These are phyloP conservation scores for Helicostylum pulchrum DNA, from an alignment of 192 early-diverging fungal species.

Conservation along the genomic window DNA sequence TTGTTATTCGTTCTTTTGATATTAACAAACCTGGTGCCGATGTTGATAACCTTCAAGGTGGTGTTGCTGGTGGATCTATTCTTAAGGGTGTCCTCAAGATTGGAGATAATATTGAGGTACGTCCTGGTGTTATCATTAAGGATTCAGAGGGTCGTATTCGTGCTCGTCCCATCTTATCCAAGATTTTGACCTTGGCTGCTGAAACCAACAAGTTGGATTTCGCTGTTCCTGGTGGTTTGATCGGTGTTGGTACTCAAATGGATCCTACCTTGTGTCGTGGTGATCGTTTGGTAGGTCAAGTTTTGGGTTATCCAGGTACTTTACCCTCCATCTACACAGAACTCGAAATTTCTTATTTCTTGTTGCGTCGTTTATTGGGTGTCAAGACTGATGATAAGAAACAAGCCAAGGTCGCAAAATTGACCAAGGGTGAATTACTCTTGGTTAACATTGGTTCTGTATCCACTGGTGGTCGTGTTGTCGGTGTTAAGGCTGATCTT, in stretches of 20 bases:
- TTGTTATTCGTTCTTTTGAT: constrained; percentile 98
- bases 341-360: constrained; percentile 95
- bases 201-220: constrained; percentile 91
- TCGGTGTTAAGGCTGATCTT: constrained; percentile 89
- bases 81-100: constrained; percentile 84
- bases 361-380: constrained; percentile 93
- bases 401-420: constrained; percentile 92
- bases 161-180: constrained; percentile 85
- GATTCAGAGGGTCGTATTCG: constrained; percentile 79
- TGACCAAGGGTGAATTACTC: constrained; percentile 89
- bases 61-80: constrained; percentile 97
- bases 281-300: constrained; percentile 95
- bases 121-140: constrained; percentile 91
- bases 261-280: constrained; percentile 95
- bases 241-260: constrained; percentile 94
- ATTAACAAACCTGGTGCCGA: constrained; percentile 98
- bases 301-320: constrained; percentile 87
- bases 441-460: constrained; percentile 97
- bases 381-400: constrained; percentile 98
- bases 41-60: constrained; percentile 89
- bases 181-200: constrained; percentile 83
- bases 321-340: constrained; percentile 93
- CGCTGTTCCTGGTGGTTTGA: constrained; percentile 98
- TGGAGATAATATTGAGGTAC: constrained; percentile 95
- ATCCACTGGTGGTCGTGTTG: constrained; percentile 90